Conservation (phyloP, 1,284 basidiomycete genomes). For the Ceratobasidium sp. region DNA sequence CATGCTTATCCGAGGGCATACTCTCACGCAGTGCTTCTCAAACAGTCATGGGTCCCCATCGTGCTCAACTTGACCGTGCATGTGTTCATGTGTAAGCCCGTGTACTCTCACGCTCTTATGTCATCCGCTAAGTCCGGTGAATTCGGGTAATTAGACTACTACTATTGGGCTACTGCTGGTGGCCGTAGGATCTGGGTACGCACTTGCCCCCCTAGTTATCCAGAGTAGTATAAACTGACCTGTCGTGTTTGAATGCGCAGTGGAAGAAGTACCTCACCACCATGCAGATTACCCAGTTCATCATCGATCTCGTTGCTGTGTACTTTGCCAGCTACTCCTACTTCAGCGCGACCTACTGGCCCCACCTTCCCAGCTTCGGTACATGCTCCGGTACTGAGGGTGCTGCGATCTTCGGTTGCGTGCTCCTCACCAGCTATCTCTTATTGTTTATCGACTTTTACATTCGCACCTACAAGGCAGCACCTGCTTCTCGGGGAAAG, state of each 20-base stretch:
- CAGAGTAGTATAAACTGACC: conserved; percentile 31
- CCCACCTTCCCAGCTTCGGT: conserved; percentile 72
- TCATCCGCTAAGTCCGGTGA: conserved; percentile 23
- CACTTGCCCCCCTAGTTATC: conserved; percentile 42
- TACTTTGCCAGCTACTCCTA: conserved; percentile 95
- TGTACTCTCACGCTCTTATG: not conserved
- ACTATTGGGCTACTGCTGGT: conserved; percentile 96
- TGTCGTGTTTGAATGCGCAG: conserved; percentile 56
- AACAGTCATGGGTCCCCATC: conserved; percentile 96
- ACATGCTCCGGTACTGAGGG: conserved; percentile 90
- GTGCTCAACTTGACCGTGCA: conserved; percentile 93
- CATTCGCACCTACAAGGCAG: conserved; percentile 83
- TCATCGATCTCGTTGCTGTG: conserved; percentile 88
- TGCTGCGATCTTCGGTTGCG: conserved; percentile 91
- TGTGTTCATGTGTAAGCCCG: conserved; percentile 92
- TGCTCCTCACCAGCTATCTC: conserved; percentile 88
- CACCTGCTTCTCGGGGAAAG: conserved; percentile 51
- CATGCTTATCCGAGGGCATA: not conserved
- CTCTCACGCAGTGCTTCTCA: conserved; percentile 31
- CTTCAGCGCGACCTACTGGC: conserved; percentile 74
- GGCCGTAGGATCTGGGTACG: conserved; percentile 94
- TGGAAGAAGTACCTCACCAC: conserved; percentile 98
- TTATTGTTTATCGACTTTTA: conserved; percentile 93
- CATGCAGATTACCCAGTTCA: conserved; percentile 95
- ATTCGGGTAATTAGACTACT: conserved; percentile 75